Base-by-base conservation (phyloP, 2,329 filamentous ascomycete genomes). In the Nectriaceae sp. region DNA sequence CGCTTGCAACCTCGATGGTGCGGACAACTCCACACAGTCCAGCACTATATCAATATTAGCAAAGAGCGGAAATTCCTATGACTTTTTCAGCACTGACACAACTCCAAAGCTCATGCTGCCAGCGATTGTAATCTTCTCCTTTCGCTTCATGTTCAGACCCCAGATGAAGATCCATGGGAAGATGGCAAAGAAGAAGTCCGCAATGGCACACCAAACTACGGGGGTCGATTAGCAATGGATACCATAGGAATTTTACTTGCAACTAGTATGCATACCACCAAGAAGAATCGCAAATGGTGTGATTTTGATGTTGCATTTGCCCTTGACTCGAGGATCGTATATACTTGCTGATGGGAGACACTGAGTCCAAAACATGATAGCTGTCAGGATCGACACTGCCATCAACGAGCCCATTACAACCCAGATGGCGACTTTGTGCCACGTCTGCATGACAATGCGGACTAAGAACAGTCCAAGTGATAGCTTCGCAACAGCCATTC, bases 111-210 rank as follows among this genome's bases (percentile, higher is more conserved):
- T 75, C 57, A 75, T 67, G 36, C 71, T 68, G 11, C 64, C 57
- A 1, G 69, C 66, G 4, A 75, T 65, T 15, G 68, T 66, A 5
- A 75, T 61, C 56, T 75, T 75, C 29, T 75, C 73, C 11, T 67
- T 64, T 11, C 64, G 63, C 31, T 70, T 69, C 71, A 75, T 75
- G 31, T 70, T 68, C 8, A 75, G 49, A 2, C 65, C 64, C 71
- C 70, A 73, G 16, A 75, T 65, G 15, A 75, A 63, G 4, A 72
- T 58, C 71, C 73, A 75, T 0, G 72, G 73, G 11, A 74, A 68
- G 5, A 64, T 53, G 36, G 69, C 69, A 39, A 70, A 71, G 52
- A 68, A 67, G 37, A 72, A 70, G 46, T 73, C 70, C 36, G 57
- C 58, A 1, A 67, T 35, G 15, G 65, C 57, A 11, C 53, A 58